Conservation (phyloP, 257 asterid genomes). For the Nicotiana attenuata region DNA sequence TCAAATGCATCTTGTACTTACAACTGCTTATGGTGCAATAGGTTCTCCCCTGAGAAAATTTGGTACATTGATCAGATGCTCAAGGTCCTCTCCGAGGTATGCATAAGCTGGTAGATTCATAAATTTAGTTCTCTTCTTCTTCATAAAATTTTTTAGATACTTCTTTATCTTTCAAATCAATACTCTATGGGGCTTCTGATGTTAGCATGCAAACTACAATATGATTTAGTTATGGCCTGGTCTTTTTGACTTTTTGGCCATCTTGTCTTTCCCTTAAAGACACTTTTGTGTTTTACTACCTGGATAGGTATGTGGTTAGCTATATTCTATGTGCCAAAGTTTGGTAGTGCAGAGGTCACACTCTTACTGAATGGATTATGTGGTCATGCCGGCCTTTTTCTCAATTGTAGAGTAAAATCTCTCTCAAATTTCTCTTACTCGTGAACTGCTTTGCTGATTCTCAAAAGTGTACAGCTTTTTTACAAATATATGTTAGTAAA, state of each 20-base stretch:
- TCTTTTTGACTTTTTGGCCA: not conserved
- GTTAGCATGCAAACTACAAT: not conserved
- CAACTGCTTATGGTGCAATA: constrained; percentile 23
- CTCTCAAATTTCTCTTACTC: not conserved
- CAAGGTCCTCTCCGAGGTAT: constrained; percentile 90
- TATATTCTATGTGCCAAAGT: not conserved
- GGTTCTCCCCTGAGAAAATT: constrained; percentile 86
- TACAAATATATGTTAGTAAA: not conserved
- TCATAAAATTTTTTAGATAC: not conserved
- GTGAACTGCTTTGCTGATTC: not conserved
- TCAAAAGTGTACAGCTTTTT: not conserved
- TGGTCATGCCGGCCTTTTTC: not conserved
- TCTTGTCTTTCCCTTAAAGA: not conserved
- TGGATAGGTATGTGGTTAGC: not conserved
- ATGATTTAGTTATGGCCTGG: not conserved
- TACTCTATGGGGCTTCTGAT: not conserved
- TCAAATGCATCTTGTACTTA: constrained; percentile 4
- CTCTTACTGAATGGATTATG: not conserved
- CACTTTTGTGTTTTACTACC: not conserved
- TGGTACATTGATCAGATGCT: constrained; percentile 98
- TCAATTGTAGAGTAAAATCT: not conserved
- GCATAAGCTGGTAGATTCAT: constrained; percentile 1
- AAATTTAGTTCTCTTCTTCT: not conserved
- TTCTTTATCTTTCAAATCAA: not conserved
- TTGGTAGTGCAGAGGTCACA: not conserved